Evolutionary conservation across 2,329 filamentous ascomycete species (phyloP).

Genomic region (Aphanoascus verrucosus): DNA sequence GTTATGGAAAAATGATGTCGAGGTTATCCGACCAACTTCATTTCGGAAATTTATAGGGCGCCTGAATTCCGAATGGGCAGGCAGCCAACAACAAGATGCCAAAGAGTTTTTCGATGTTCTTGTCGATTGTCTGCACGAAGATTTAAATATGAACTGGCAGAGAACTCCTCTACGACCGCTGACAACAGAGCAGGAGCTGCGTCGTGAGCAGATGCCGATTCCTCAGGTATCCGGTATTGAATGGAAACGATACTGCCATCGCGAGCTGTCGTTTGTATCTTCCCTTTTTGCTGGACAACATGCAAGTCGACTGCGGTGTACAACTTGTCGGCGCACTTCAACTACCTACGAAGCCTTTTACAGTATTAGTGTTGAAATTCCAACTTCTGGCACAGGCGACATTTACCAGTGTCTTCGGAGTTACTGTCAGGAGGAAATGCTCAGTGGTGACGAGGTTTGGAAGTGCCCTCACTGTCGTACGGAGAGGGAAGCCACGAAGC

Average conservation of each 20-base stretch:
- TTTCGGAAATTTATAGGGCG: slow-evolving; percentile 55
- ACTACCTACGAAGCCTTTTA: slow-evolving; percentile 63
- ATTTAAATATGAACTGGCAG: slow-evolving; percentile 63
- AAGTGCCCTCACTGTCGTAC: slow-evolving; percentile 65
- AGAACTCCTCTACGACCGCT: slow-evolving; percentile 48
- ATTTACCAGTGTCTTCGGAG: slow-evolving; percentile 59
- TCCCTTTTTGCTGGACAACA: slow-evolving; percentile 67
- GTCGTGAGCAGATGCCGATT: slow-evolving; percentile 50
- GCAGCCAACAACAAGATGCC: slow-evolving; percentile 73
- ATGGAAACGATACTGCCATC: slow-evolving; percentile 60
- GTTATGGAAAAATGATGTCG: slow-evolving; percentile 50
- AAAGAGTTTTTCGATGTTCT: slow-evolving; percentile 82
- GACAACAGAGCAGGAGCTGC: slow-evolving; percentile 49
- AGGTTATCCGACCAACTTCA: slow-evolving; percentile 49
- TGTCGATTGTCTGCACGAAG: slow-evolving; percentile 70
- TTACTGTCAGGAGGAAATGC: slow-evolving; percentile 56
- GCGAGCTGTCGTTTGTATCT: slow-evolving; percentile 65
- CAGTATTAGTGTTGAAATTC: slow-evolving; percentile 60
- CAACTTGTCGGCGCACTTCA: slow-evolving; percentile 51
- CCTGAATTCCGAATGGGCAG: slow-evolving; percentile 57
- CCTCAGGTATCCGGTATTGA: slow-evolving; percentile 59
- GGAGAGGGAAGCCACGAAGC: slow-evolving; percentile 56
- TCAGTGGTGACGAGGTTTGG: slow-evolving; percentile 58
- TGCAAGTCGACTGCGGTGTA: slow-evolving; percentile 50
- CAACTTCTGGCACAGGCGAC: slow-evolving; percentile 47